phyloP scores from a whole-genome alignment of 169 alveolate genomes.

The Hepatocystis sp. region DNA sequence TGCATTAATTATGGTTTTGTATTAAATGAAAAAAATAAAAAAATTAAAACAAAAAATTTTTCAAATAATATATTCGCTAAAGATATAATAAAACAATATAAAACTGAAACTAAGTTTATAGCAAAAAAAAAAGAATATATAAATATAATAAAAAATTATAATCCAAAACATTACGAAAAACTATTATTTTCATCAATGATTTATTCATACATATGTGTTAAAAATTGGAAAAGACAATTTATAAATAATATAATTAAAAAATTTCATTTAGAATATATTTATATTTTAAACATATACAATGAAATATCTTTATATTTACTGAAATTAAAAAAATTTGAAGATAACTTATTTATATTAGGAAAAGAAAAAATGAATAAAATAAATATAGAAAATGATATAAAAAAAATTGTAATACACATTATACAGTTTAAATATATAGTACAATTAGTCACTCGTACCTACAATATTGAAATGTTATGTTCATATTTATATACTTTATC shows the following conservation, averaged over 20 bases:
- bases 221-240: constrained; percentile 35
- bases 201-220: constrained; percentile 66
- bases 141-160: neutral
- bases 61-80: constrained; percentile 34
- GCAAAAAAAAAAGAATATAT: neutral
- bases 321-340: constrained; percentile 5
- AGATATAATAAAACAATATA: constrained; percentile 10
- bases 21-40: constrained; percentile 39
- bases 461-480: constrained; percentile 31
- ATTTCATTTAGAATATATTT: constrained; percentile 14
- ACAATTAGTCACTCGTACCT: constrained; percentile 12
- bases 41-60: constrained; percentile 56
- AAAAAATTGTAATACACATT: constrained; percentile 34
- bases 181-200: constrained; percentile 23
- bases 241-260: constrained; percentile 14
- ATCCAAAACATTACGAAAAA: neutral
- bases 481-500: constrained; percentile 31
- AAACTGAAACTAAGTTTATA: neutral
- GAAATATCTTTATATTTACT: constrained; percentile 7
- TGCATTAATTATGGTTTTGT: constrained; percentile 60
- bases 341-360: constrained; percentile 5
- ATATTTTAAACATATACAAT: constrained; percentile 23
- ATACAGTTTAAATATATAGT: constrained; percentile 26
- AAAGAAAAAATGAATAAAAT: neutral
- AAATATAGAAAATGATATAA: constrained; percentile 15